Conservation (phyloP, 495 filamentous ascomycete species). For the Tuber brumale region DNA sequence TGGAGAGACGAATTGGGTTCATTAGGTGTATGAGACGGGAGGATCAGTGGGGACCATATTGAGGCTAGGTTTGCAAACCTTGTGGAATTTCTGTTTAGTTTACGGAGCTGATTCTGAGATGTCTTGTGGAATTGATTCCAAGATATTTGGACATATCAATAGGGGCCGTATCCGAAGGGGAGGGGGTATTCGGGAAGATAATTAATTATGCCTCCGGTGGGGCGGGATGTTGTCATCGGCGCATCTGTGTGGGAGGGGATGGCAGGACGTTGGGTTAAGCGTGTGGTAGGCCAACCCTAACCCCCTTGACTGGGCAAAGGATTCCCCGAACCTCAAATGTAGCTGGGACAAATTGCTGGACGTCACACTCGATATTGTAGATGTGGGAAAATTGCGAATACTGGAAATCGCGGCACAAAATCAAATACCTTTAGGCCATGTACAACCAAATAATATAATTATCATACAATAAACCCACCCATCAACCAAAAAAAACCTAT, state of each 20-base stretch:
- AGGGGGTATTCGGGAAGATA: background rate
- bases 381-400: background rate
- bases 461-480: background rate
- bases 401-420: background rate
- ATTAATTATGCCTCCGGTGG: background rate
- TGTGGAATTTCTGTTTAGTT: conserved; percentile 79
- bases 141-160: background rate
- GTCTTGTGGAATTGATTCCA: background rate
- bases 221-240: background rate
- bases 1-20: conserved; percentile 93
- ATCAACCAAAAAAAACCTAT: background rate
- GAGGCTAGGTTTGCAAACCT: conserved; percentile 90
- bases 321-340: background rate
- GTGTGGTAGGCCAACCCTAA: background rate
- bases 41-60: conserved; percentile 83
- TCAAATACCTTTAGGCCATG: background rate
- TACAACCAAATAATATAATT: background rate
- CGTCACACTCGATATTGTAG: background rate
- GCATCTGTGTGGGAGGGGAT: background rate
- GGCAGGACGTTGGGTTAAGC: background rate
- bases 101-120: conserved; percentile 57
- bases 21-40: conserved; percentile 91
- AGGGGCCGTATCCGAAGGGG: background rate
- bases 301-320: background rate
- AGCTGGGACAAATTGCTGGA: background rate